phyloP scores from a whole-genome alignment of 1,284 basidiomycete species.

The Xerocomus amazonicus region DNA sequence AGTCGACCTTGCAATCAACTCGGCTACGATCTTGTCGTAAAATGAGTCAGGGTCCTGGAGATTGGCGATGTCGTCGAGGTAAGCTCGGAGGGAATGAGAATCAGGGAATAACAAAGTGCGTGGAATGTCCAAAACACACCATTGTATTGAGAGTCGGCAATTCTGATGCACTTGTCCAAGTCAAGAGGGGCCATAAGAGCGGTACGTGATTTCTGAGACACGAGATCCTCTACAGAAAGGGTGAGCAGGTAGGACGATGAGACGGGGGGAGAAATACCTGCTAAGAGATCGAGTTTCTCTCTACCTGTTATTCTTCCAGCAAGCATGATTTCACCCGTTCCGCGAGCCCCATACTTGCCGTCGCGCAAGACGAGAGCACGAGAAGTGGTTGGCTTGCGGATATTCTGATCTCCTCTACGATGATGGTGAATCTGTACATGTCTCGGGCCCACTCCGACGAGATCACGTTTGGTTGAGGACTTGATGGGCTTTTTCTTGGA shows the following conservation, averaged over 20 bases:
- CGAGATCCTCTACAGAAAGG: slow-evolving; percentile 56
- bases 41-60: slow-evolving; percentile 63
- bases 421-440: slow-evolving; percentile 43
- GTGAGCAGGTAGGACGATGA: slow-evolving; percentile 1
- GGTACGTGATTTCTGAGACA: slow-evolving; percentile 46
- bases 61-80: slow-evolving; percentile 62
- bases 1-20: slow-evolving; percentile 48
- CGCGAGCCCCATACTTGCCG: slow-evolving; percentile 65
- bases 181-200: slow-evolving; percentile 62
- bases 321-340: slow-evolving; percentile 61
- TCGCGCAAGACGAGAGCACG: slow-evolving; percentile 71
- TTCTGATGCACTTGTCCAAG: slow-evolving; percentile 57
- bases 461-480: slow-evolving; percentile 31
- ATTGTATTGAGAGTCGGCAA: slow-evolving; percentile 67
- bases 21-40: slow-evolving; percentile 47
- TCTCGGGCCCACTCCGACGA: slow-evolving; percentile 52
- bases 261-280: slow-evolving; percentile 44
- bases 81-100: slow-evolving; percentile 38
- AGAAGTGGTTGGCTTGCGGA: slow-evolving; percentile 57
- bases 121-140: slow-evolving; percentile 39
- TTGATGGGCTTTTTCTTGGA: slow-evolving; percentile 30
- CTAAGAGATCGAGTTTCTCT: slow-evolving; percentile 74
- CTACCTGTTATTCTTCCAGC: slow-evolving; percentile 60
- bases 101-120: not conserved
- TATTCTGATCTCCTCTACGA: slow-evolving; percentile 45